Evolutionary conservation across 306 rosid genomes (phyloP).

Genomic region (Phaseolus lunatus): DNA sequence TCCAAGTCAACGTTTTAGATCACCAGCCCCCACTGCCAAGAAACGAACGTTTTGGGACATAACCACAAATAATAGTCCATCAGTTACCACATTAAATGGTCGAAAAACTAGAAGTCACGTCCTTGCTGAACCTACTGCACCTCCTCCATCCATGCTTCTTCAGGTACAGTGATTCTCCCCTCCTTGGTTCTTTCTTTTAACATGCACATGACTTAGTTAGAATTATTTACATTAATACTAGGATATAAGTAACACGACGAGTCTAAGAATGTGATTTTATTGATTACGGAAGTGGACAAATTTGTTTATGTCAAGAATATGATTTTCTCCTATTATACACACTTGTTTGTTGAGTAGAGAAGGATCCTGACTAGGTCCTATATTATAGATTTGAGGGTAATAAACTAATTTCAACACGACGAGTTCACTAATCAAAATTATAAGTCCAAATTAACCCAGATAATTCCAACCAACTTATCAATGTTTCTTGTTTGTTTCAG

Average conservation of each 20-base stretch:
- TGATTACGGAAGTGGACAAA: neutral
- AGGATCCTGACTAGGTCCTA: neutral
- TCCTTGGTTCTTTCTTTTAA: conserved; percentile 15
- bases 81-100: conserved; percentile 73
- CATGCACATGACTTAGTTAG: conserved; percentile 27
- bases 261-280: neutral
- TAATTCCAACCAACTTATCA: conserved; percentile 38
- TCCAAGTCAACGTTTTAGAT: conserved; percentile 77
- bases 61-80: conserved; percentile 83
- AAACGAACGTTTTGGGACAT: conserved; percentile 98
- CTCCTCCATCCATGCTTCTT: conserved; percentile 92
- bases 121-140: conserved; percentile 64
- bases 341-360: neutral
- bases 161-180: conserved; percentile 67
- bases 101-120: conserved; percentile 92
- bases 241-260: neutral
- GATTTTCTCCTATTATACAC: neutral
- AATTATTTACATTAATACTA: neutral
- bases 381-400: neutral
- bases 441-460: neutral
- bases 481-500: conserved; percentile 66
- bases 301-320: neutral
- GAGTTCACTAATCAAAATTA: neutral
- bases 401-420: neutral
- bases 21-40: conserved; percentile 81